Conservation (phyloP, 2,329 filamentous ascomycete species). For the Venturia carpophila region DNA sequence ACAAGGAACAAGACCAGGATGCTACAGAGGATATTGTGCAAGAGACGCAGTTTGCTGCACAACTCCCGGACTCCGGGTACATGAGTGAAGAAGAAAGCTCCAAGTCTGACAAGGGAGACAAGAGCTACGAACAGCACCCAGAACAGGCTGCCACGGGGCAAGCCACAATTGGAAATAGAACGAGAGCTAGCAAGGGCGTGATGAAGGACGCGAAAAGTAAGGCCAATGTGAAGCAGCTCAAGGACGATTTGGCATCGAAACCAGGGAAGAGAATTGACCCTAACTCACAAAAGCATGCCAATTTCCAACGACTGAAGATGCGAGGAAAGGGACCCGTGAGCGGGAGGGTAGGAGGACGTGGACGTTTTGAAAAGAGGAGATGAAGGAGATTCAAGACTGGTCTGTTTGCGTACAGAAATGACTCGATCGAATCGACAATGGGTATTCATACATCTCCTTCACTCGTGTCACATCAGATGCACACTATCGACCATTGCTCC, state of each 20-base stretch:
- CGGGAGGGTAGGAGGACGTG: constrained; percentile 35
- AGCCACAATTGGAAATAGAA: background rate
- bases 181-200: constrained; percentile 21
- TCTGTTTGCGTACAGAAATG: background rate
- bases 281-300: constrained; percentile 40
- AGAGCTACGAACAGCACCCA: background rate
- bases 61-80: background rate
- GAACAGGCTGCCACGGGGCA: background rate
- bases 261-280: constrained; percentile 34
- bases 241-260: constrained; percentile 22
- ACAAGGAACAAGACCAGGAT: background rate
- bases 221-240: constrained; percentile 19
- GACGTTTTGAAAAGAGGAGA: constrained; percentile 29
- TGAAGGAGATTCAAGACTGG: constrained; percentile 14
- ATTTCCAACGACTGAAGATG: constrained; percentile 43
- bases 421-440: background rate
- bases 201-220: constrained; percentile 18
- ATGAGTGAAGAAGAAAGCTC: background rate
- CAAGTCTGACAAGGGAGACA: background rate
- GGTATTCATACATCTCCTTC: background rate
- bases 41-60: background rate
- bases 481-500: background rate
- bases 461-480: too few relatives aligned
- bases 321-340: constrained; percentile 36
- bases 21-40: background rate